Base-by-base conservation (phyloP, 805 yeast genomes). In the Ogataea naganishii region DNA sequence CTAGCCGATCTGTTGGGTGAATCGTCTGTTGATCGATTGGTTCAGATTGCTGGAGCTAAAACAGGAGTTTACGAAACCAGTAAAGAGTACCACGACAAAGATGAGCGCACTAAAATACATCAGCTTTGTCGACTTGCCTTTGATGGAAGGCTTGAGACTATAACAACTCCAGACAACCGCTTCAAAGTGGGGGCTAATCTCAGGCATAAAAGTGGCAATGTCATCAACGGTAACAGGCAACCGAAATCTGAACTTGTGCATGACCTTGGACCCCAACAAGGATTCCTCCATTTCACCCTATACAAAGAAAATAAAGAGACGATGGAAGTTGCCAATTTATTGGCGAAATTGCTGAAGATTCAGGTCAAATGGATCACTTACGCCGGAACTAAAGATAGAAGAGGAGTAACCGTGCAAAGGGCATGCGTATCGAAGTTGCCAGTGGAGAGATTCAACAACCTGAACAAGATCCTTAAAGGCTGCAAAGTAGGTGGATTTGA, bases 241-340 rank as follows among this genome's bases (percentile, higher is more conserved):
- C 29, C 19, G 16, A 34, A 72, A 35, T 77, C 78, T 16, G 69
- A 70, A 4, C 66, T 77, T 26, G 72, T 75, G 40, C 80, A 77
- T 57, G 82, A 85, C 1, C 64, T 81, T 33, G 96, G 96, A 3
- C 75, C 79, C 18, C 62, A 66, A 33, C 76, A 77, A 41, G 69
- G 72, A 25, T 83, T 59, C 53, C 58, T 88, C 26, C 88, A 81
- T 46, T 80, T 88, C 47, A 74, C 81, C 9, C 60, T 92, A 17
- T 86, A 83, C 62, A 92, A 92, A 53, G 96, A 92, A 50, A 92
- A 92, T 58, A 82, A 88, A 51, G 99, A 92, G 43, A 88, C 99
- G 1, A 84, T 92, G 96, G 96, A 92, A 58, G 92, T 84, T 10
- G 92, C 92, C 1, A 69, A 75, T 13, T 56, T 80, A 17, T 59